phyloP scores from a whole-genome alignment of 257 asterid genomes.

The Handroanthus guayacan region DNA sequence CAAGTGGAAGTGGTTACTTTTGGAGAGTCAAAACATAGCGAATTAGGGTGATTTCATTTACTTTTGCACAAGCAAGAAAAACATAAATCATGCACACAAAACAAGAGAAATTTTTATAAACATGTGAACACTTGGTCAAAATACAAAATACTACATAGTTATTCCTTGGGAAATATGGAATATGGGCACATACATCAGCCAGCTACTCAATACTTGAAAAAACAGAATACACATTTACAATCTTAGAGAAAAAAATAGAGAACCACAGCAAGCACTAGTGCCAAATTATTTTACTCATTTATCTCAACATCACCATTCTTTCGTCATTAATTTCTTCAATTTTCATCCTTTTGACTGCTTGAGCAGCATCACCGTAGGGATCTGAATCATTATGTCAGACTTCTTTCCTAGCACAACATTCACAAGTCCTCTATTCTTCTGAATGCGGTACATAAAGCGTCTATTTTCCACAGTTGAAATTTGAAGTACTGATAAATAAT shows the following conservation, averaged over 20 bases:
- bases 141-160: not conserved
- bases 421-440: constrained; percentile 88
- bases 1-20: no score
- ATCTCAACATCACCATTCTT: constrained; percentile 53
- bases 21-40: no score
- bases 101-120: not conserved
- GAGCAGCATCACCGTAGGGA: constrained; percentile 74
- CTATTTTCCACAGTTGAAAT: no score
- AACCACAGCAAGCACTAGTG: not conserved
- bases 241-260: not conserved
- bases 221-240: not conserved
- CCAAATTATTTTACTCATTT: constrained; percentile 45
- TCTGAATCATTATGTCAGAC: constrained; percentile 75
- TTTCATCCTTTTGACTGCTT: constrained; percentile 83
- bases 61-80: no score
- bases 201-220: not conserved
- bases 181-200: not conserved
- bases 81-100: not conserved
- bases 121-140: not conserved
- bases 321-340: constrained; percentile 76
- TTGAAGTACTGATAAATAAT: no score
- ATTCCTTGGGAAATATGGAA: not conserved
- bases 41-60: no score
- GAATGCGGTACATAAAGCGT: constrained; percentile 56
- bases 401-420: constrained; percentile 73